A percentile compares a stretch with the other conserved stretches of the same genome.
phyloP scores from a whole-genome alignment of 345 rosid genomes.

The Pistacia vera region DNA sequence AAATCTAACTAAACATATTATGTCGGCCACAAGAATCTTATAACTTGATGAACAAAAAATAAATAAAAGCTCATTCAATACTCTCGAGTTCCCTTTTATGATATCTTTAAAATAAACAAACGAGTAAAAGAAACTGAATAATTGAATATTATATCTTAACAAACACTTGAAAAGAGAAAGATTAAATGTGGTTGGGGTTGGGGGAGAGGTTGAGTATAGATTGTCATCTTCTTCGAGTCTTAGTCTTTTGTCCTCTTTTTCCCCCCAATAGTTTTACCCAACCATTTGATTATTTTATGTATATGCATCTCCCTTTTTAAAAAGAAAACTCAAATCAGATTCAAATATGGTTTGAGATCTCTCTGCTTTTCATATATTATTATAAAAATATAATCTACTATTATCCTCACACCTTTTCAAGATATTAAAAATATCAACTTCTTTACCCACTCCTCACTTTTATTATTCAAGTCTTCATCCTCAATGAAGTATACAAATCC shows the following conservation, averaged over 20 bases:
- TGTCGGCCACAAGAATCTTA: too few relatives aligned
- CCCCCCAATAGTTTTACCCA: background rate
- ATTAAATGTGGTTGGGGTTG: background rate
- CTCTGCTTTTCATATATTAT: background rate
- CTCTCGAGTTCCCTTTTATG: too few relatives aligned
- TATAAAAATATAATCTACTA: background rate
- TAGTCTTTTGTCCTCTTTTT: background rate
- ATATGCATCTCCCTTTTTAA: background rate
- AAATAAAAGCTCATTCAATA: background rate
- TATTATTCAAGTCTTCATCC: background rate
- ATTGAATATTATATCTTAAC: background rate
- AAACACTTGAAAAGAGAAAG: background rate
- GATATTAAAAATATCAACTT: background rate
- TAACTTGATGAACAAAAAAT: too few relatives aligned
- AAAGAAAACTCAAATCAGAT: background rate
- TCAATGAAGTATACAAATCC: too few relatives aligned
- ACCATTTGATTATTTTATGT: background rate
- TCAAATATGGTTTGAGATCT: slow-evolving; percentile 2
- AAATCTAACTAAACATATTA: too few relatives aligned
- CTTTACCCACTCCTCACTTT: background rate
- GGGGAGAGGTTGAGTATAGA: too few relatives aligned
- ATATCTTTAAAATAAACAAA: too few relatives aligned
- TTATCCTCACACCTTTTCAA: slow-evolving; percentile 19
- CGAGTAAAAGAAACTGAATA: too few relatives aligned
- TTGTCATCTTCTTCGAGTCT: background rate